Conservation (phyloP, 495 filamentous ascomycete genomes). For the Penicillium canariense region DNA sequence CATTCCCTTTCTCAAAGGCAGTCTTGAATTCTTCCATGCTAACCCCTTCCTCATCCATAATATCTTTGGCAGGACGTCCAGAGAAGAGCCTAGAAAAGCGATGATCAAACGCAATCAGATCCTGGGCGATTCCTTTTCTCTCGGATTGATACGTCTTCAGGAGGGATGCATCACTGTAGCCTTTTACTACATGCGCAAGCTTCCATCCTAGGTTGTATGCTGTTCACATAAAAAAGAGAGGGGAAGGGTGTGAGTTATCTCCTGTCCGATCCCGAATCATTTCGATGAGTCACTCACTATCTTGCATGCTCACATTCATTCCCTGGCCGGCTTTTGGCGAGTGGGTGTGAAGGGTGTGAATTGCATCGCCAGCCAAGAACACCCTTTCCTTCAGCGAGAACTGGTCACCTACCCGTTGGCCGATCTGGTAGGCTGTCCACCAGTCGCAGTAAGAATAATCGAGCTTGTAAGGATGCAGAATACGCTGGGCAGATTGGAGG, state of each 20-base stretch:
- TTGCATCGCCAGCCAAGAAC: conserved; percentile 63
- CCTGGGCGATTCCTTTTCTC: conserved; percentile 59
- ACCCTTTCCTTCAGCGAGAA: conserved; percentile 60
- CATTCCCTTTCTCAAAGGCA: conserved; percentile 35
- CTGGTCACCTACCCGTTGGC: conserved; percentile 61
- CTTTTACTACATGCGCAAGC: conserved; percentile 58
- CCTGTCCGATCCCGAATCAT: not conserved
- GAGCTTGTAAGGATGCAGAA: conserved; percentile 60
- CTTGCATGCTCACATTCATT: conserved; percentile 70
- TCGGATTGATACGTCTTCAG: conserved; percentile 62
- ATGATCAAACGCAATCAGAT: conserved; percentile 66
- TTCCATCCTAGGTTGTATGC: conserved; percentile 78
- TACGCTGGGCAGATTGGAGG: conserved; percentile 56
- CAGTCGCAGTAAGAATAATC: conserved; percentile 60
- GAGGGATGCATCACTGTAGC: conserved; percentile 46
- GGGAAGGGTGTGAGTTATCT: not conserved
- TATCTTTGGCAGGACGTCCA: conserved; percentile 31
- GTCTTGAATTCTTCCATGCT: conserved; percentile 48
- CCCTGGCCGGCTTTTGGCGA: conserved; percentile 73
- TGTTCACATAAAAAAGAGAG: not conserved
- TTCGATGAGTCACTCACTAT: conserved; percentile 27
- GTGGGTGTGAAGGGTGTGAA: conserved; percentile 58
- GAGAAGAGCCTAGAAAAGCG: conserved; percentile 52
- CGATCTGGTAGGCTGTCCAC: conserved; percentile 60
- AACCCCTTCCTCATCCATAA: conserved; percentile 43